phyloP scores from a whole-genome alignment of 2,329 filamentous ascomycete species.

The Penicillium olsonii region DNA sequence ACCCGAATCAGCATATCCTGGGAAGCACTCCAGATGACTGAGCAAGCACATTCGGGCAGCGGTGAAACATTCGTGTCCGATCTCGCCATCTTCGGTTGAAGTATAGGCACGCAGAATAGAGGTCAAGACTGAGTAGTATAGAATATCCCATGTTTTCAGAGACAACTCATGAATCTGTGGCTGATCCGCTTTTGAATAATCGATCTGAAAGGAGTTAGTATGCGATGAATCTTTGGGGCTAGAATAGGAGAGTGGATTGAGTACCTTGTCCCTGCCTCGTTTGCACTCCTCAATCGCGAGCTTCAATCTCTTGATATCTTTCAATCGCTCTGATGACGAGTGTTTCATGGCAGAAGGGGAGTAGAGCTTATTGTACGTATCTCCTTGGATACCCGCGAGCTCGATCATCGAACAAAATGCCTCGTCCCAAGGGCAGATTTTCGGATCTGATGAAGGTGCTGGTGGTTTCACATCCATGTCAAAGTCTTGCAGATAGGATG shows the following conservation, averaged over 20 bases:
- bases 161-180: background rate
- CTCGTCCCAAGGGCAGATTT: constrained; percentile 16
- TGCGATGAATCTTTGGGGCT: background rate
- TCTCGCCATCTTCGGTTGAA: constrained; percentile 4
- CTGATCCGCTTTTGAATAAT: background rate
- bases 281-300: background rate
- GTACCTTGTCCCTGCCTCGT: background rate
- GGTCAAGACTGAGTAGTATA: constrained; percentile 21
- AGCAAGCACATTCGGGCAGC: constrained; percentile 19
- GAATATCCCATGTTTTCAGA: constrained; percentile 18
- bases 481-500: constrained; percentile 21
- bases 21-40: constrained; percentile 19
- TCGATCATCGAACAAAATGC: constrained; percentile 12
- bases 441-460: constrained; percentile 4
- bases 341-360: constrained; percentile 13
- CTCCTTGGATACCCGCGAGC: constrained; percentile 14
- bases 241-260: background rate
- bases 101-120: constrained; percentile 17
- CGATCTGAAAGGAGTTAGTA: background rate
- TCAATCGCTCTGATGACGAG: constrained; percentile 1
- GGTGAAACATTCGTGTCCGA: constrained; percentile 19
- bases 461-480: constrained; percentile 21
- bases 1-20: constrained; percentile 7
- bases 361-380: constrained; percentile 15
- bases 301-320: constrained; percentile 12